These are phyloP conservation scores for Aspergillus ochraceoroseus DNA, from an alignment of 2,329 filamentous ascomycete species.

Conservation along the genomic window DNA sequence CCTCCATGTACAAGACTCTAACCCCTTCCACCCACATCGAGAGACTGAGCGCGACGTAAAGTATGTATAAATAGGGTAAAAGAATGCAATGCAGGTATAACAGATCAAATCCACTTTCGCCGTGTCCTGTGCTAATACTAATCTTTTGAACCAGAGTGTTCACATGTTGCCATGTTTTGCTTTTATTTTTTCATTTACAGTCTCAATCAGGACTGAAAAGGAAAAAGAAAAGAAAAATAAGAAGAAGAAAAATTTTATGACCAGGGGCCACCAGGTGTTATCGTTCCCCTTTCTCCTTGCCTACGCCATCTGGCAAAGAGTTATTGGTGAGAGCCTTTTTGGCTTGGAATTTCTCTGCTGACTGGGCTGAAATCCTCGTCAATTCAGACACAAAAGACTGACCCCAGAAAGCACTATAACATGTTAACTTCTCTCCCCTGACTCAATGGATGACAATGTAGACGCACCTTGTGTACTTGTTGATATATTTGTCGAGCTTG, in stretches of 20 bases:
- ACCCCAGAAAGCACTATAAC: constrained; percentile 79
- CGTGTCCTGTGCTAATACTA: constrained; percentile 23
- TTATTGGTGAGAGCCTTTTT: constrained; percentile 26
- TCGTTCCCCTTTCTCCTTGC: constrained; percentile 2
- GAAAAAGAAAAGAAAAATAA: too few species aligned
- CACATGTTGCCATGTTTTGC: constrained; percentile 4
- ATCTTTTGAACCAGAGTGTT: too few species aligned
- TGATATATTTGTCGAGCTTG: constrained; percentile 90
- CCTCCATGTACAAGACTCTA: too few species aligned
- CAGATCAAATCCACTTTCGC: constrained; percentile 22
- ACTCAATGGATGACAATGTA: not conserved
- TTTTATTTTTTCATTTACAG: not conserved
- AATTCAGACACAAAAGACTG: constrained; percentile 86
- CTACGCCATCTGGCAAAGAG: constrained; percentile 8
- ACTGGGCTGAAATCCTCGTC: constrained; percentile 51
- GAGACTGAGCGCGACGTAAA: too few species aligned
- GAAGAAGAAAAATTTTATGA: too few species aligned
- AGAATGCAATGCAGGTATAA: too few species aligned
- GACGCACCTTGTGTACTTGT: constrained; percentile 80
- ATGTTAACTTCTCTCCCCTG: constrained; percentile 20
- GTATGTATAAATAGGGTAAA: too few species aligned
- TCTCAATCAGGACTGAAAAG: too few species aligned
- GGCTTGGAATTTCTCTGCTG: constrained; percentile 36
- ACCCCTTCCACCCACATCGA: too few species aligned
- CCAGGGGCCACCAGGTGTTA: constrained; percentile 2